phyloP scores from a whole-genome alignment of 2,329 filamentous ascomycete species.

The Colletotrichum caudatum region DNA sequence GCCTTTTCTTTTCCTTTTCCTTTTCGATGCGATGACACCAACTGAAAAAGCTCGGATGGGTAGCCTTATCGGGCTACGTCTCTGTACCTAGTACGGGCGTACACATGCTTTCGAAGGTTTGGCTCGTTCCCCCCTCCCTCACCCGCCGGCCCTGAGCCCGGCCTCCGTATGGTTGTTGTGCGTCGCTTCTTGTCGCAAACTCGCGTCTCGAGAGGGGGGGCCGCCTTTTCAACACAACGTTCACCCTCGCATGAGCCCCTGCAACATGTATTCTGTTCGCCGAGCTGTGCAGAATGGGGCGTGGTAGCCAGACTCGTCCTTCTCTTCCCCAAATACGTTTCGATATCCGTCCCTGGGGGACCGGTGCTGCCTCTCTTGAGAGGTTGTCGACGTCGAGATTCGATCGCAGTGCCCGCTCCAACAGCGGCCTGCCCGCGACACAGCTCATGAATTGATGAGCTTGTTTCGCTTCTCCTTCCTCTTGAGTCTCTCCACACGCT shows the following conservation, averaged over 20 bases:
- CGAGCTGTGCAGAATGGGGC: constrained; percentile 26
- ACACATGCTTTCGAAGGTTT: constrained; percentile 8
- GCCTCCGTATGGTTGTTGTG: constrained; percentile 10
- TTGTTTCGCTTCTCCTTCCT: constrained; percentile 97
- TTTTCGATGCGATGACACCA: constrained; percentile 18
- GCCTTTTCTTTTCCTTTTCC: constrained; percentile 1
- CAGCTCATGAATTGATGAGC: constrained; percentile 73
- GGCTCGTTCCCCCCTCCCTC: constrained; percentile 15
- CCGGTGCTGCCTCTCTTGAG: constrained; percentile 16
- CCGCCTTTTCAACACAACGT: constrained; percentile 13
- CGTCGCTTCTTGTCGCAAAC: neutral
- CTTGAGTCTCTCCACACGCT: constrained; percentile 92
- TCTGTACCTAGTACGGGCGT: neutral
- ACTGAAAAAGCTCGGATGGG: constrained; percentile 33
- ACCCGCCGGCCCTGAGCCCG: constrained; percentile 15
- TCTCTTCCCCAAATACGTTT: constrained; percentile 26
- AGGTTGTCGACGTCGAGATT: constrained; percentile 18
- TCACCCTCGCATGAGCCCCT: constrained; percentile 32
- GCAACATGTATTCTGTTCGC: constrained; percentile 29
- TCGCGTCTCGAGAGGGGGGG: constrained; percentile 8
- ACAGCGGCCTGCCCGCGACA: constrained; percentile 8
- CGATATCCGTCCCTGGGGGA: constrained; percentile 27
- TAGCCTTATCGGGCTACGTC: constrained; percentile 25
- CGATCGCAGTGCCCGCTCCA: constrained; percentile 19
- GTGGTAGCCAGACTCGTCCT: constrained; percentile 26